Base-by-base conservation (phyloP, 148 eudicot species). In the Amaranthus cruentus region DNA sequence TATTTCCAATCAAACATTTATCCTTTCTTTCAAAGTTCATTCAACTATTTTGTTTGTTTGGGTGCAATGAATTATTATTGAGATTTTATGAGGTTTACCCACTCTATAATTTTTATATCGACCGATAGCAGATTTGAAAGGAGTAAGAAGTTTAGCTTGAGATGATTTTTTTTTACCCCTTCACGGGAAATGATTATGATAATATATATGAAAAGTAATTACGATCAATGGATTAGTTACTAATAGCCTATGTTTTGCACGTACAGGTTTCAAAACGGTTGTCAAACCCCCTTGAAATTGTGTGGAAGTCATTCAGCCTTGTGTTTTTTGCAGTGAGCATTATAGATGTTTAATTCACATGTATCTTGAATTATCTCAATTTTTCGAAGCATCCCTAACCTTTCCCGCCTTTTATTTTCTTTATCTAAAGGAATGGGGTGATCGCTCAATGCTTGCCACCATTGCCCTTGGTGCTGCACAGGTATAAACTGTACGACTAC, bases 401-500 rank as follows among this genome's bases (percentile, higher is more conserved):
- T n/a, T 11, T 3, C 38, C 38, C 38, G 38, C 38, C 38, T 28
- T n/a, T 51, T 56, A 12, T 59, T n/a, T 38, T 53, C 4, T 55
- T 62, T 28, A 66, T 54, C n/a, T 58, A 18, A 62, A 91, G 98
- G 97, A 91, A 91, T 95, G 98, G 97, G 98, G 98, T 80, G 98
- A 95, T 70, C 97, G 97, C 62, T 95, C 98, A 46, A 95, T 95
- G 98, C 87, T 95, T 78, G 98, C 98, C 58, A 95, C 98, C 73
- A 91, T 95, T 77, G 98, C 98, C 75, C 96, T 91, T 59, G 98
- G 93, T 57, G 98, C 97, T 55, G 97, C 98, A 52, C 98, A 95
- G 98, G 98, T 95, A 80, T 38, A 12, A 12, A 28, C 2, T 55
- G 51, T 68, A 62, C 28, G 50, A 4, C 43, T 8, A 47, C 7